phyloP scores from a whole-genome alignment of 139 green algal genomes.

The Dunaliella primolecta region DNA sequence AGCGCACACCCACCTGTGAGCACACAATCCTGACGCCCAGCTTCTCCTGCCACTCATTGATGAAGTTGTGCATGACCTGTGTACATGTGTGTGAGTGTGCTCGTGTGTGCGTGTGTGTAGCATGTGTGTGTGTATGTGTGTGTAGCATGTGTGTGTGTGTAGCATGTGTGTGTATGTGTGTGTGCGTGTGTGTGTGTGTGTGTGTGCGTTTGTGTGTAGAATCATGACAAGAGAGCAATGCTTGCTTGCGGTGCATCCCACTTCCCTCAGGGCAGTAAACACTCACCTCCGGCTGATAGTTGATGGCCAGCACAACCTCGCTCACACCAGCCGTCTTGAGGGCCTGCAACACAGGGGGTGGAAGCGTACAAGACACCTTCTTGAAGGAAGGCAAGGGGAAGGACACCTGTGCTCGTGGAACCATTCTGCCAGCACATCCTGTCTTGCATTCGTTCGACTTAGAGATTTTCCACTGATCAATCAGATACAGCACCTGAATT shows the following conservation, averaged over 20 bases:
- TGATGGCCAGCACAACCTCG: conserved; percentile 96
- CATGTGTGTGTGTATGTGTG: background rate
- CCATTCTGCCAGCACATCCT: background rate
- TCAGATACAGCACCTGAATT: conserved; percentile 70
- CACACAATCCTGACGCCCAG: conserved; percentile 93
- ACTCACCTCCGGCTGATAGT: conserved; percentile 88
- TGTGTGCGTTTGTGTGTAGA: background rate
- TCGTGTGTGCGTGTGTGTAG: background rate
- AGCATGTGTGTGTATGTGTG: background rate
- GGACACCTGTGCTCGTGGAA: background rate
- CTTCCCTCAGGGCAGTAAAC: conserved; percentile 6
- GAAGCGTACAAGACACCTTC: background rate
- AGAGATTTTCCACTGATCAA: background rate
- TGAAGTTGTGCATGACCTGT: conserved; percentile 92
- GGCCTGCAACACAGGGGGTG: conserved; percentile 62
- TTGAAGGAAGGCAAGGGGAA: too few species aligned
- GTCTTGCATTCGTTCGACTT: too few species aligned
- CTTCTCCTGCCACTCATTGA: conserved; percentile 94
- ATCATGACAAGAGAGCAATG: background rate
- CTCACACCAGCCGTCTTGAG: conserved; percentile 85
- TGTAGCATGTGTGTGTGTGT: background rate
- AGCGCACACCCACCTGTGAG: conserved; percentile 77
- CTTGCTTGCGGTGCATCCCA: too few species aligned
- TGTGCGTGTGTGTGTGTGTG: background rate
- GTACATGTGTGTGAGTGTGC: background rate